Conservation (phyloP, 331 rosid species). For the Cydonia oblonga region DNA sequence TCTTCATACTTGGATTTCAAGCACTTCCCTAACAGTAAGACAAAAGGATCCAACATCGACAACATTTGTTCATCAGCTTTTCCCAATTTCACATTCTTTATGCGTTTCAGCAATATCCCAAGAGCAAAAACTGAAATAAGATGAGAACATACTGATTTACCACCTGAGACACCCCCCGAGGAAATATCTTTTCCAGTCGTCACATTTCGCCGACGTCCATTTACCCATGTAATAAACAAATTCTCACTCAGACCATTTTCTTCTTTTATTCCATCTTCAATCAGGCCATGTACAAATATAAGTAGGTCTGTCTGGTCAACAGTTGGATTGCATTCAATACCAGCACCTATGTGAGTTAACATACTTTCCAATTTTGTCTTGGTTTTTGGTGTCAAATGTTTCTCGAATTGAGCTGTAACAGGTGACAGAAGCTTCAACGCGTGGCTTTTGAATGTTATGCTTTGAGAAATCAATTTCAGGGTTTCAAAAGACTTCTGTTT, state of each 20-base stretch:
- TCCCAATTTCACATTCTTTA: slow-evolving; percentile 36
- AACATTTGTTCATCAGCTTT: slow-evolving; percentile 31
- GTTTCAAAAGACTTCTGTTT: slow-evolving; percentile 70
- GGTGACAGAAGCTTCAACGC: slow-evolving; percentile 66
- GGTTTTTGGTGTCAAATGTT: slow-evolving; percentile 53
- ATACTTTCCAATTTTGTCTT: slow-evolving; percentile 71
- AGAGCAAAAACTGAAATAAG: slow-evolving; percentile 75
- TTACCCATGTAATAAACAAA: slow-evolving; percentile 16
- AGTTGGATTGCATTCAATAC: slow-evolving; percentile 78
- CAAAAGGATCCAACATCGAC: slow-evolving; percentile 28
- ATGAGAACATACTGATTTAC: slow-evolving; percentile 55
- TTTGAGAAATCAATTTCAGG: slow-evolving; percentile 66
- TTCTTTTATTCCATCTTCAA: slow-evolving; percentile 60
- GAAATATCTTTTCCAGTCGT: slow-evolving; percentile 27
- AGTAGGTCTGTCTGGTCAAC: slow-evolving; percentile 65
- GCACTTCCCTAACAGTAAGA: slow-evolving; percentile 35
- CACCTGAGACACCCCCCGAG: slow-evolving; percentile 10
- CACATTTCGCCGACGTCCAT: slow-evolving; percentile 14
- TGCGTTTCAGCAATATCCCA: slow-evolving; percentile 19
- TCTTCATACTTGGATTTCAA: slow-evolving; percentile 80
- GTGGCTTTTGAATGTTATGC: slow-evolving; percentile 57
- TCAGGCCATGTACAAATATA: slow-evolving; percentile 53
- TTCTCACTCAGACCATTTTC: slow-evolving; percentile 41
- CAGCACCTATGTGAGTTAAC: slow-evolving; percentile 66
- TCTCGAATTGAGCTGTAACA: slow-evolving; percentile 48